These are phyloP conservation scores for Pseudonitzschia multistriata DNA, from an alignment of 108 stramenopile genomes.

Conservation along the genomic window DNA sequence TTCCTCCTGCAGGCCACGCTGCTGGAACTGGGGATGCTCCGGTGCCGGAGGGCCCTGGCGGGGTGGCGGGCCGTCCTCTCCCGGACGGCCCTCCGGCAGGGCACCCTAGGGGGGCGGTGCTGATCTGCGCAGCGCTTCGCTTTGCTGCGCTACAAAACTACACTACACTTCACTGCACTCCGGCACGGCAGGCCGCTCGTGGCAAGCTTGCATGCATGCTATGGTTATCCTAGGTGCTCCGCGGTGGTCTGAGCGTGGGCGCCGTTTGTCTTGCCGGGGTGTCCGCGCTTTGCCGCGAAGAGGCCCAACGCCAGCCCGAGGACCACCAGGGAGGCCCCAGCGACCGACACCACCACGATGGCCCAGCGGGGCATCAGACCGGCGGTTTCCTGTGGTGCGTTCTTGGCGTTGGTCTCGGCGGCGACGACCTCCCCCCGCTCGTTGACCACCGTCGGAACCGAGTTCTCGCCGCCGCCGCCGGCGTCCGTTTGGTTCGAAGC, in stretches of 20 bases:
- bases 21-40: slow-evolving; percentile 4
- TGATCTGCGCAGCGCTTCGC: too few species aligned
- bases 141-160: too few species aligned
- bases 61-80: background rate
- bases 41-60: slow-evolving; percentile 4
- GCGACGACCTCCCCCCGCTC: background rate
- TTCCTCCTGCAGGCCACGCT: background rate
- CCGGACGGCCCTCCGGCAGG: background rate
- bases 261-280: too few species aligned
- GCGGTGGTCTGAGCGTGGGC: too few species aligned
- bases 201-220: too few species aligned
- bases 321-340: background rate
- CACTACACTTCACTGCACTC: too few species aligned
- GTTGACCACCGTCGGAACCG: background rate
- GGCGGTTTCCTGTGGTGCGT: background rate
- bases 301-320: too few species aligned
- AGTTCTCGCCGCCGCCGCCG: background rate
- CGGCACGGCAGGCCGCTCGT: too few species aligned
- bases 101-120: background rate
- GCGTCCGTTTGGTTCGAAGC: background rate
- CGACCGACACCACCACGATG: background rate
- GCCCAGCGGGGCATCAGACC: background rate
- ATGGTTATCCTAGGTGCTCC: too few species aligned
- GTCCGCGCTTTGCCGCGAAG: too few species aligned
- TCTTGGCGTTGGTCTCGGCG: background rate